These are phyloP conservation scores for Fraxinus ornus DNA, from an alignment of 305 asterid genomes.

Conservation along the genomic window DNA sequence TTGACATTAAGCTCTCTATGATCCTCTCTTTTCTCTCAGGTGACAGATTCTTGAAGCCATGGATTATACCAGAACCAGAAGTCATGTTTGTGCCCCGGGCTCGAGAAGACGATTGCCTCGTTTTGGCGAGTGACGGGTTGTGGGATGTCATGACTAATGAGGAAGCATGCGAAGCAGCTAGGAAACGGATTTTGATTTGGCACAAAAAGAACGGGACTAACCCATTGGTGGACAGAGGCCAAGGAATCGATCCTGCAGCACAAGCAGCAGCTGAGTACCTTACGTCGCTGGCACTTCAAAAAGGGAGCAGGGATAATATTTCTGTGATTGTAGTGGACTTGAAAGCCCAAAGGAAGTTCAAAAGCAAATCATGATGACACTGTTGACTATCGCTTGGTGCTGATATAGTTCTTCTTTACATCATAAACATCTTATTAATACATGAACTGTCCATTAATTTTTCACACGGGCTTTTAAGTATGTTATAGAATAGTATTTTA, in stretches of 20 bases:
- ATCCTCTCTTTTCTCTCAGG: constrained; percentile 36
- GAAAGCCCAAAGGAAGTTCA: constrained; percentile 69
- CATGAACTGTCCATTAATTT: constrained; percentile 57
- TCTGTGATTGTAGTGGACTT: constrained; percentile 75
- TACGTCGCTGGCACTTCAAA: constrained; percentile 63
- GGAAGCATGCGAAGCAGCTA: constrained; percentile 70
- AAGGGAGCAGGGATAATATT: constrained; percentile 79
- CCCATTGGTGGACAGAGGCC: constrained; percentile 45
- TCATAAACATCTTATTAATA: constrained; percentile 26
- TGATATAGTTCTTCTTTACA: constrained; percentile 30
- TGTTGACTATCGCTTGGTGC: constrained; percentile 13
- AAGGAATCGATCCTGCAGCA: constrained; percentile 73
- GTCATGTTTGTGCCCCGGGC: constrained; percentile 62
- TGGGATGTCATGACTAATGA: constrained; percentile 80
- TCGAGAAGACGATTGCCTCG: constrained; percentile 72
- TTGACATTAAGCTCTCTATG: background rate
- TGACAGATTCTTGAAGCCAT: constrained; percentile 71
- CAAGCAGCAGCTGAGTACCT: constrained; percentile 85
- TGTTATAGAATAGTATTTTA: constrained; percentile 38
- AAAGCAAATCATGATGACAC: constrained; percentile 48
- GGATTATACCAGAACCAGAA: constrained; percentile 78
- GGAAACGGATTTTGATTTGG: constrained; percentile 64
- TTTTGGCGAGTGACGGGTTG: constrained; percentile 77
- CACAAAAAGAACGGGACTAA: constrained; percentile 59
- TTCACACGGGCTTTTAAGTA: constrained; percentile 50